Evolutionary conservation across 2,329 filamentous ascomycete genomes (phyloP).

Genomic region (Stagonosporopsis cucurbitacearum): DNA sequence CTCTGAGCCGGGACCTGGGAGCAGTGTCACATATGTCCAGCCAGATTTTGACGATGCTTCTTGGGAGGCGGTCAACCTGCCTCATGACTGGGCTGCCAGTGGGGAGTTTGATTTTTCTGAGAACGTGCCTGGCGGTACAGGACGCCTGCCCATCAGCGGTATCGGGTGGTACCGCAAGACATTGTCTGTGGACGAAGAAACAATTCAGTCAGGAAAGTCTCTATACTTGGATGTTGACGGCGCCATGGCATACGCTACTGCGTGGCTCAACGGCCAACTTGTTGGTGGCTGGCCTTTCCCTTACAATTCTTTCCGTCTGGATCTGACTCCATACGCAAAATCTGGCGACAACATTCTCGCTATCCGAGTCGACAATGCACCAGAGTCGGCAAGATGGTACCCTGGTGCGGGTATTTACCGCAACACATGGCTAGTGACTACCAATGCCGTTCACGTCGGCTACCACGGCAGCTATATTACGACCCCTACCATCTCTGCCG

Average conservation of each 20-base stretch:
- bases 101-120: constrained; percentile 51
- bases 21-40: constrained; percentile 44
- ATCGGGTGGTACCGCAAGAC: constrained; percentile 61
- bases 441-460: constrained; percentile 53
- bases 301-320: constrained; percentile 60
- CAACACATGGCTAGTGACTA: constrained; percentile 62
- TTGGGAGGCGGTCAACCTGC: constrained; percentile 54
- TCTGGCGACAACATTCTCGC: constrained; percentile 54
- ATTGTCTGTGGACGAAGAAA: constrained; percentile 37
- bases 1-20: constrained; percentile 33
- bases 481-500: constrained; percentile 53
- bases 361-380: constrained; percentile 59
- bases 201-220: constrained; percentile 45
- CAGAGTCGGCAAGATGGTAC: constrained; percentile 61
- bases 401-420: constrained; percentile 62
- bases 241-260: constrained; percentile 60
- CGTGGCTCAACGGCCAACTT: constrained; percentile 60
- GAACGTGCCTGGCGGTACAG: constrained; percentile 51
- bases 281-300: constrained; percentile 61
- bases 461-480: constrained; percentile 60
- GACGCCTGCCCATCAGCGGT: constrained; percentile 59
- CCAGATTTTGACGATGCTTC: constrained; percentile 49
- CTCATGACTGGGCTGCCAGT: constrained; percentile 60
- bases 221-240: constrained; percentile 60
- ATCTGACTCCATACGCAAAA: constrained; percentile 55